Conservation (phyloP, 345 rosid species). For the Gossypium herbaceum region DNA sequence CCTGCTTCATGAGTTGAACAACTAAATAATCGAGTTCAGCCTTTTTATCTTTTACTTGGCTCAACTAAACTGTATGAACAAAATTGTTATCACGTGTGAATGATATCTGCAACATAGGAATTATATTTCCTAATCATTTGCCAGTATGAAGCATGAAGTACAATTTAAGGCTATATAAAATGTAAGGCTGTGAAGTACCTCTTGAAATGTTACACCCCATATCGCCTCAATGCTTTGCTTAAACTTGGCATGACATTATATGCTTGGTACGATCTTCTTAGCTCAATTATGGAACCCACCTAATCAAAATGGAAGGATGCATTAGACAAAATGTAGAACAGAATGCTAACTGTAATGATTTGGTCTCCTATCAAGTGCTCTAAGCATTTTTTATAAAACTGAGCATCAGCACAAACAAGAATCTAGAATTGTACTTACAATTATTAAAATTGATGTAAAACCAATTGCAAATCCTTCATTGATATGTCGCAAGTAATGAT, state of each 20-base stretch:
- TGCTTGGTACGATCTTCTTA: constrained; percentile 94
- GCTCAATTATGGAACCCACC: constrained; percentile 97
- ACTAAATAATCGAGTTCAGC: background rate
- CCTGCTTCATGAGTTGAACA: background rate
- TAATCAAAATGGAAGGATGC: constrained; percentile 17
- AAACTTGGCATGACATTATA: constrained; percentile 95
- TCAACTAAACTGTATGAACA: constrained; percentile 5
- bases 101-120: background rate
- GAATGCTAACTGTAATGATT: background rate
- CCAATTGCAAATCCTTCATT: constrained; percentile 85
- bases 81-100: background rate
- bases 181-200: background rate
- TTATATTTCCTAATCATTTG: background rate
- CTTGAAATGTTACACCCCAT: constrained; percentile 52
- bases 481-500: constrained; percentile 70
- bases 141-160: background rate
- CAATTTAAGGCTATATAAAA: background rate
- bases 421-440: constrained; percentile 42
- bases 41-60: background rate
- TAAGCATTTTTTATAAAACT: background rate
- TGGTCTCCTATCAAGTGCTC: background rate
- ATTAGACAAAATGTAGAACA: constrained; percentile 2
- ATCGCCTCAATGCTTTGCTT: constrained; percentile 80
- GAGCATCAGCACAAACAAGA: background rate
- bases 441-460: constrained; percentile 81